phyloP scores from a whole-genome alignment of 805 yeast genomes.

The Myxozyma kluyveri region DNA sequence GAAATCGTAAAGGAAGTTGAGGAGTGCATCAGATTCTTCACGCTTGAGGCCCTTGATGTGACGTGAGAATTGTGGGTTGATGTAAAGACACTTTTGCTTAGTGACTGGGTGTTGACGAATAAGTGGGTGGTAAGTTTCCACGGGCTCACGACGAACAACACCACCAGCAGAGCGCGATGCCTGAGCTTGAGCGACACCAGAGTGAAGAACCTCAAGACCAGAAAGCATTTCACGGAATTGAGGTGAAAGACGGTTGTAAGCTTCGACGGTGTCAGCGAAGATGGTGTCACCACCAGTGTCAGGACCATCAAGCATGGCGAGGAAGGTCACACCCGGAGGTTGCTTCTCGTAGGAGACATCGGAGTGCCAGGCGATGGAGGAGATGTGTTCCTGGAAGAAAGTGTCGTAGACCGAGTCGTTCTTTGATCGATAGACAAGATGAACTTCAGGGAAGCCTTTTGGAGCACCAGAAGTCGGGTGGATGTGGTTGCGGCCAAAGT shows the following conservation, averaged over 20 bases:
- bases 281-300: constrained; percentile 76
- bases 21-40: constrained; percentile 63
- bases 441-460: constrained; percentile 55
- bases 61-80: constrained; percentile 51
- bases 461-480: constrained; percentile 78
- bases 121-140: constrained; percentile 48
- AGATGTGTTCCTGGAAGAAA: constrained; percentile 31
- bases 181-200: constrained; percentile 53
- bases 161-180: constrained; percentile 43
- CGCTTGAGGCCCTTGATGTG: constrained; percentile 68
- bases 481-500: constrained; percentile 69
- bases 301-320: constrained; percentile 59
- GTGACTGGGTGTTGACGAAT: constrained; percentile 53
- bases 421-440: constrained; percentile 55
- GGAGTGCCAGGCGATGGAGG: constrained; percentile 57
- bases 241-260: constrained; percentile 68
- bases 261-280: constrained; percentile 68
- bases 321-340: constrained; percentile 69
- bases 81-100: constrained; percentile 45
- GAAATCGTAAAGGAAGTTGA: constrained; percentile 53
- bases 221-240: constrained; percentile 55
- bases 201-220: constrained; percentile 65
- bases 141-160: constrained; percentile 49
- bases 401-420: constrained; percentile 36
- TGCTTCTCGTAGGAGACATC: constrained; percentile 73